A percentile compares a stretch with the other conserved stretches of the same genome.
Conservation (phyloP, 495 filamentous ascomycete genomes). For the Hypomontagnella submonticulosa region DNA sequence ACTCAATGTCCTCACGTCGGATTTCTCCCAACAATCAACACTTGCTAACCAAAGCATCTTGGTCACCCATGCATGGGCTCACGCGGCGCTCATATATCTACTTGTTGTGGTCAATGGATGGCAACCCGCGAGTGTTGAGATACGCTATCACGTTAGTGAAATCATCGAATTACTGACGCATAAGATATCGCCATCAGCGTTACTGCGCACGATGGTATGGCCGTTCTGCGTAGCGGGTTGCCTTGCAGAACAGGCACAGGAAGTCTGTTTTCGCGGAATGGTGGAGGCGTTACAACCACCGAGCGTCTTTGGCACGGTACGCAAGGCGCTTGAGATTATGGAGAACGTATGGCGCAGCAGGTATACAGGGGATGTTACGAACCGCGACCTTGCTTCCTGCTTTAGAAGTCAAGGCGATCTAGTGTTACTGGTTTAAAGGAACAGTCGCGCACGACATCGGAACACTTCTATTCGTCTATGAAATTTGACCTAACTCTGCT, state of each 20-base stretch:
- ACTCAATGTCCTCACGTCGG: conserved; percentile 6
- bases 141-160: conserved; percentile 49
- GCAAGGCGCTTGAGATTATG: conserved; percentile 62
- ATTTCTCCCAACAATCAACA: conserved; percentile 9
- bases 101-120: conserved; percentile 63
- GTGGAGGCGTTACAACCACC: conserved; percentile 52
- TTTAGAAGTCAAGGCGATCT: conserved; percentile 52
- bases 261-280: conserved; percentile 55
- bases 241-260: conserved; percentile 56
- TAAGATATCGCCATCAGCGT: conserved; percentile 24
- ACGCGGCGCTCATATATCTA: conserved; percentile 61
- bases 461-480: not conserved
- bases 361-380: conserved; percentile 43
- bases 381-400: conserved; percentile 54
- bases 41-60: conserved; percentile 11
- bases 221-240: conserved; percentile 65
- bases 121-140: conserved; percentile 58
- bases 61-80: conserved; percentile 57
- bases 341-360: conserved; percentile 60
- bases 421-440: conserved; percentile 53
- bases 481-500: not conserved
- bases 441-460: not conserved
- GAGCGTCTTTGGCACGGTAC: conserved; percentile 57
- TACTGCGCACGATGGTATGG: conserved; percentile 61
- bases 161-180: conserved; percentile 49